Base-by-base conservation (phyloP, 331 rosid genomes). In the Quercus tomentella region DNA sequence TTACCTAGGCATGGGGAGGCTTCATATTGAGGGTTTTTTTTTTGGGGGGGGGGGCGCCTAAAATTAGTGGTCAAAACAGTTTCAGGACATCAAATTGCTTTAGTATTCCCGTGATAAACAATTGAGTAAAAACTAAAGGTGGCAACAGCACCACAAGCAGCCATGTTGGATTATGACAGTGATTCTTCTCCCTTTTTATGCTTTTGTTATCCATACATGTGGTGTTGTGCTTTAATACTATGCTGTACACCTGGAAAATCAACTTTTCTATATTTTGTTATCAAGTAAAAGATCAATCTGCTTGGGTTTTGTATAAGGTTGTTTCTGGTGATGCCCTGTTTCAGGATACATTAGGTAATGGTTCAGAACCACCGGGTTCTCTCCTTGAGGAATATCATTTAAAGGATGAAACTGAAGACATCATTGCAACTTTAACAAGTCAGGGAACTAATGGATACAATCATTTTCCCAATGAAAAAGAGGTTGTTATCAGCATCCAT, bases 331-430 rank as follows among this genome's bases (percentile, higher is more conserved):
- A 68, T 78, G 80, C 80, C 79, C 65, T 73, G 82, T 78, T 84
- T 78, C 84, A 90, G 97, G 86, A 74, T 72, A 61, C 74, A 63
- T 16, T 70, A 74, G 83, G 26, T 83, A 74, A 83, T 76, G 88
- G 56, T 80, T 67, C 60, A 83, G 87, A 88, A 70, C 76, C 80
- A 23, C 81, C 88, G 16, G 79, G 82, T 72, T 80, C 91, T 74
- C 93, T 95, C 70, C 97, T 93, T 31, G 92, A 90, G 72, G 89
- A 82, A 70, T 93, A 95, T 87, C 84, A 84, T 85, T 68, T 93
- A 57, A 77, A 74, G 76, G 86, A 90, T 61, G 81, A 84, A 80
- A 79, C 85, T 5, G 87, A 84, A 54, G 76, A 79, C 82, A 63
- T 77, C 61, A 56, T 80, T 63, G 71, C 79, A 57, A 56, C 73